These are phyloP conservation scores for Parathielavia appendiculata DNA, from an alignment of 495 filamentous ascomycete genomes.

Conservation along the genomic window DNA sequence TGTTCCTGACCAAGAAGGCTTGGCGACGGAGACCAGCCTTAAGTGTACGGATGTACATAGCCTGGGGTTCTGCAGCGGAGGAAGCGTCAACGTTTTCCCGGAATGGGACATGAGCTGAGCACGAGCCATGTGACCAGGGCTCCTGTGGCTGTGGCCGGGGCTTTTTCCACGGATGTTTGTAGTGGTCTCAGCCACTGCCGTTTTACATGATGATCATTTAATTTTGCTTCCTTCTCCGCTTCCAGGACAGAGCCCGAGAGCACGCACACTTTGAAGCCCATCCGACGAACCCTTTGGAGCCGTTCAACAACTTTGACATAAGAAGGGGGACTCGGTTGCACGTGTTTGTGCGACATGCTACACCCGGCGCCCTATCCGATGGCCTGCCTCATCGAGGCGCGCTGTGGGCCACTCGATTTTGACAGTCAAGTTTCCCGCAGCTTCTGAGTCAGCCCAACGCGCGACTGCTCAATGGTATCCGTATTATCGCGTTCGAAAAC, in stretches of 20 bases:
- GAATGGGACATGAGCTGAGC: neutral
- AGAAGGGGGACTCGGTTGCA: neutral
- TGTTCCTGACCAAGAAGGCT: slow-evolving; percentile 4
- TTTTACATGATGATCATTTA: neutral
- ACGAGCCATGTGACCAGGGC: too few relatives aligned
- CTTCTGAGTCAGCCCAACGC: neutral
- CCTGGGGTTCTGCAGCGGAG: neutral
- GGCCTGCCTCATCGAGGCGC: slow-evolving; percentile 6
- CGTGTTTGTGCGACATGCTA: slow-evolving; percentile 1
- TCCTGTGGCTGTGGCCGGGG: slow-evolving; percentile 7
- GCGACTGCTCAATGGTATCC: too few relatives aligned
- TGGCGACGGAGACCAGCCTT: neutral
- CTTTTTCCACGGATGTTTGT: slow-evolving; percentile 1
- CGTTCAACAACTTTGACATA: neutral
- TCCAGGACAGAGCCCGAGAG: too few relatives aligned
- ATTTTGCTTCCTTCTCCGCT: neutral
- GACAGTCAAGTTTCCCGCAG: neutral
- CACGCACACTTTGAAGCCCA: too few relatives aligned
- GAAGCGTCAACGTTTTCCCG: neutral
- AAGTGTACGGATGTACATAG: too few relatives aligned
- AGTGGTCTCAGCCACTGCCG: slow-evolving; percentile 7
- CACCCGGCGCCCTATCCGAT: slow-evolving; percentile 1
- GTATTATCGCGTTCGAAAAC: neutral
- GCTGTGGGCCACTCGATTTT: slow-evolving; percentile 15
- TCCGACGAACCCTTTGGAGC: neutral